Conservation (phyloP, 306 rosid species). For the Cajanus cajan region DNA sequence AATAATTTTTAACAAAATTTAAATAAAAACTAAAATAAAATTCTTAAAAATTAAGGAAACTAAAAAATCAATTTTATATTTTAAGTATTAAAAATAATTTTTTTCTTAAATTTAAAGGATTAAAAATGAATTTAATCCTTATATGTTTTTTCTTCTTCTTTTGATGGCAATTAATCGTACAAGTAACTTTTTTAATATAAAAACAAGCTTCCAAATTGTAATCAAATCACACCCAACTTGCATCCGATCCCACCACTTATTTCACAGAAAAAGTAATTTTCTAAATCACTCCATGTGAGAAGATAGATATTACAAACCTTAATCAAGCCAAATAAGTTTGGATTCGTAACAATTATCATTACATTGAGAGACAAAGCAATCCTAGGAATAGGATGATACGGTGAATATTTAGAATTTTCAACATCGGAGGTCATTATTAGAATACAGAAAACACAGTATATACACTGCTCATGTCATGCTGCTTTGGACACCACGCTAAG, state of each 20-base stretch:
- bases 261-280: background rate
- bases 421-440: background rate
- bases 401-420: background rate
- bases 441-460: background rate
- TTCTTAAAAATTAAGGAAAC: no score
- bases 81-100: no score
- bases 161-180: no score
- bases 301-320: no score
- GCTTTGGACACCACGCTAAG: no score
- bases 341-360: constrained; percentile 11
- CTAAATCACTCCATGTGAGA: background rate
- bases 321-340: background rate
- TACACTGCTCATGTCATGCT: background rate
- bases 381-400: background rate
- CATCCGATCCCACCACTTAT: constrained; percentile 17
- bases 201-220: background rate
- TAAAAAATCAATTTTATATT: no score
- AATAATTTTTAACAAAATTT: no score
- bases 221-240: constrained; percentile 7
- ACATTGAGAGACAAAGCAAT: background rate
- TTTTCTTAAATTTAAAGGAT: no score
- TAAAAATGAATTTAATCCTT: no score
- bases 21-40: no score
- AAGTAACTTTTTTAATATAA: background rate
- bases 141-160: no score